Percentiles rank a stretch among this genome's conserved stretches.
phyloP scores from a whole-genome alignment of 192 early-diverging fungal species.

The Cladochytrium replicatum region DNA sequence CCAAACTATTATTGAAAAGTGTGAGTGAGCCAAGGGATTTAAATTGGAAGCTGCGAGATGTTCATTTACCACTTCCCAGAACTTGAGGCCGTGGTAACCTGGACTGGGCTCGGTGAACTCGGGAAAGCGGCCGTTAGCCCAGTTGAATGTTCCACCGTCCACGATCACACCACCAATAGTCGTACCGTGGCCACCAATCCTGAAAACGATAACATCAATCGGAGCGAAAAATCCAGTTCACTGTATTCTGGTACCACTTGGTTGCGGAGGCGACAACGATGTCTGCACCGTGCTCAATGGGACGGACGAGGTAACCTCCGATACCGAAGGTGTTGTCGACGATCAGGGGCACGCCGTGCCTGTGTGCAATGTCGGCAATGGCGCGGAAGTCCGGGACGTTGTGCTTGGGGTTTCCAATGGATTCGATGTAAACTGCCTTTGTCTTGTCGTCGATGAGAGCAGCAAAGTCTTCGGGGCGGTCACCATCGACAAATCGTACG shows the following conservation, averaged over 20 bases:
- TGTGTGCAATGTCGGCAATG: constrained; percentile 71
- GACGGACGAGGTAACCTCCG: constrained; percentile 64
- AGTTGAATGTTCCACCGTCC: constrained; percentile 78
- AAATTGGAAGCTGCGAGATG: background rate
- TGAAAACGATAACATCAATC: background rate
- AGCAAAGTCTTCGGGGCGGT: constrained; percentile 64
- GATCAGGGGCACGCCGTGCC: constrained; percentile 75
- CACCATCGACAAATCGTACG: constrained; percentile 63
- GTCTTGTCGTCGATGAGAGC: constrained; percentile 80
- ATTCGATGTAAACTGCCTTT: constrained; percentile 84
- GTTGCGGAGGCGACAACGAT: constrained; percentile 89
- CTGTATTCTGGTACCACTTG: constrained; percentile 77
- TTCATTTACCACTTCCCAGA: constrained; percentile 53
- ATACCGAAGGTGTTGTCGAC: constrained; percentile 97
- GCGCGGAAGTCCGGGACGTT: constrained; percentile 78
- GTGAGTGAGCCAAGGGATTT: background rate
- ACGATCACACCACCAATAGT: constrained; percentile 86
- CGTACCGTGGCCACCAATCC: constrained; percentile 75
- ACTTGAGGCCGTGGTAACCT: constrained; percentile 79
- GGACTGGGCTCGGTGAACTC: constrained; percentile 73
- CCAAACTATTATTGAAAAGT: constrained; percentile 47
- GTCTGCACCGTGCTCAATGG: constrained; percentile 90
- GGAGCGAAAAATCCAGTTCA: background rate
- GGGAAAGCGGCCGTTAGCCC: constrained; percentile 84
- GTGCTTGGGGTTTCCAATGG: constrained; percentile 85